These are phyloP conservation scores for Pulveroboletus sp. DNA, from an alignment of 768 basidiomycete species.

Conservation along the genomic window DNA sequence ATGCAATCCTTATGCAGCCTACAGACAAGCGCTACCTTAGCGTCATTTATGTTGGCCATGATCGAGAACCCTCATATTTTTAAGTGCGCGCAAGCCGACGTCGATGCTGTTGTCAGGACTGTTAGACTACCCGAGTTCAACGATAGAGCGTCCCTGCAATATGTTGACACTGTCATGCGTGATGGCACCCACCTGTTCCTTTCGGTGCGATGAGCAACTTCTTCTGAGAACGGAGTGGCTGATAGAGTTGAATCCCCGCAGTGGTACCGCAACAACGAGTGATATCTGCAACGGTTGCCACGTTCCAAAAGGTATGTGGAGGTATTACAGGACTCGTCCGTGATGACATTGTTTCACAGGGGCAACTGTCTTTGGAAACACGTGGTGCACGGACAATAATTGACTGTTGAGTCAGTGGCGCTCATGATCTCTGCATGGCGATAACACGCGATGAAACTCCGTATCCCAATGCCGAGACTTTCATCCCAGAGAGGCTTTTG, in stretches of 20 bases:
- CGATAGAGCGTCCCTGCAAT: conserved; percentile 15
- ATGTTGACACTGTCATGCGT: conserved; percentile 15
- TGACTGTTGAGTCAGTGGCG: no score
- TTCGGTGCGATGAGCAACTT: conserved; percentile 1
- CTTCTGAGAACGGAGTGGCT: not conserved
- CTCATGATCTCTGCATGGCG: not conserved
- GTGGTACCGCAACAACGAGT: not conserved
- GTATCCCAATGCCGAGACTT: conserved; percentile 9
- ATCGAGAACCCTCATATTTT: not conserved
- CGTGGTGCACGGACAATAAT: no score
- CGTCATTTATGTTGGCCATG: not conserved
- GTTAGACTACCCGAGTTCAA: conserved; percentile 14
- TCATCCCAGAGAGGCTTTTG: conserved; percentile 14
- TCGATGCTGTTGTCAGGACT: not conserved
- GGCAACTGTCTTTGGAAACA: conserved; percentile 3
- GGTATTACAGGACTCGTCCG: no score
- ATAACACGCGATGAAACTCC: conserved; percentile 13
- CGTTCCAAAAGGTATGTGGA: not conserved
- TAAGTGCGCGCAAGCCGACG: not conserved
- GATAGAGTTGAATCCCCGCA: not conserved
- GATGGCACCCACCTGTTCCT: conserved; percentile 15
- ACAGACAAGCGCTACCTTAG: conserved; percentile 5
- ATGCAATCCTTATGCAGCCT: not conserved
- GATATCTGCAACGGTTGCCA: not conserved
- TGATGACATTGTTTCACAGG: not conserved